Evolutionary conservation across 2,329 filamentous ascomycete species (phyloP).

Genomic region (Colletotrichum theobromicola): DNA sequence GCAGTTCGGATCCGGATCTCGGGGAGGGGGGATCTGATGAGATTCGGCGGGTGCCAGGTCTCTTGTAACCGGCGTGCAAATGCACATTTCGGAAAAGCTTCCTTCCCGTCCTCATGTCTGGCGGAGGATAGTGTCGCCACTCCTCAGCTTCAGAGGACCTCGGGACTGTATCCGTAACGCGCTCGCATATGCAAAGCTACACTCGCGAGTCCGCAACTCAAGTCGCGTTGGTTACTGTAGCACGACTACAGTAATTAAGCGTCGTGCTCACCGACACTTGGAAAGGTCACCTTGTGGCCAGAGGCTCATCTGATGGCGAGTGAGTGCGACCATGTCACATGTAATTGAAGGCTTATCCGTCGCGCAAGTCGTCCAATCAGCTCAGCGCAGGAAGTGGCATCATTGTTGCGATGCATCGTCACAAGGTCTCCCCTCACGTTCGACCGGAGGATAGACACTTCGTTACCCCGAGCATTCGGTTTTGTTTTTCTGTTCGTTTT

Average conservation of each 20-base stretch:
- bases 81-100: no score
- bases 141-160: neutral
- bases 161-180: no score
- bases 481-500: neutral
- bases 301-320: neutral
- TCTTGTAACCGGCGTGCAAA: neutral
- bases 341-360: neutral
- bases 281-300: neutral
- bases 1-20: conserved; percentile 17
- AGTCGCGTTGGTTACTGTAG: neutral
- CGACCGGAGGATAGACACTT: neutral
- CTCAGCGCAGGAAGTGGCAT: neutral
- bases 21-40: neutral
- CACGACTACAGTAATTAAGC: neutral
- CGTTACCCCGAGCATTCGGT: neutral
- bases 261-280: neutral
- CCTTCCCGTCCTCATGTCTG: no score
- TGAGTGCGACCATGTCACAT: neutral
- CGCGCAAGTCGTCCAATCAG: neutral
- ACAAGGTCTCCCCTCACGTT: neutral
- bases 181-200: neutral
- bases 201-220: neutral
- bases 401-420: neutral
- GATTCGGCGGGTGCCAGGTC: neutral
- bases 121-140: neutral